These are phyloP conservation scores for Fusarium paranaense DNA, from an alignment of 2,329 filamentous ascomycete species.

Conservation along the genomic window DNA sequence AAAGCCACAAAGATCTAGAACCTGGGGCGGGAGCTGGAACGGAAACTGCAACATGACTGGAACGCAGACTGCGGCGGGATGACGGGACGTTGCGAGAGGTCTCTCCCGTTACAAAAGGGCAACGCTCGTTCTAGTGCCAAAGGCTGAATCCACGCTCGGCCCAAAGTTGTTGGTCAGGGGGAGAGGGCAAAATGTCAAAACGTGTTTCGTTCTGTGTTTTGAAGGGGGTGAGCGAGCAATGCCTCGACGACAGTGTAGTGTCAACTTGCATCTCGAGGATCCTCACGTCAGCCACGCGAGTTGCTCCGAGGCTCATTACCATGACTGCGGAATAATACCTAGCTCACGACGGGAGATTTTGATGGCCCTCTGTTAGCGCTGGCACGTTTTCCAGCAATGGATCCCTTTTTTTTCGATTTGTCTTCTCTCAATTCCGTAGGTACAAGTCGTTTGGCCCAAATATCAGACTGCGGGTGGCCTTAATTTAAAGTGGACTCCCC, in stretches of 20 bases:
- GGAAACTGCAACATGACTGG: constrained; percentile 34
- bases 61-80: constrained; percentile 31
- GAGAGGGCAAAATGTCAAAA: constrained; percentile 11
- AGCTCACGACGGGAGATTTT: constrained; percentile 7
- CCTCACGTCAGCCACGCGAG: neutral
- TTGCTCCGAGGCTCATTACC: neutral
- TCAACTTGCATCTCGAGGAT: neutral
- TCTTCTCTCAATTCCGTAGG: neutral
- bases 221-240: neutral
- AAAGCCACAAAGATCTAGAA: constrained; percentile 2
- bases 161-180: constrained; percentile 7
- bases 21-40: neutral
- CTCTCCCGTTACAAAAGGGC: constrained; percentile 25
- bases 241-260: neutral
- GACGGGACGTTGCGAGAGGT: constrained; percentile 39
- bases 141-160: constrained; percentile 23
- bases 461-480: constrained; percentile 32
- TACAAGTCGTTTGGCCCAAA: neutral
- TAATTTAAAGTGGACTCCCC: constrained; percentile 32
- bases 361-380: constrained; percentile 27
- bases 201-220: neutral
- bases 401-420: neutral
- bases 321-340: neutral
- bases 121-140: constrained; percentile 32
- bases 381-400: constrained; percentile 1